Conservation (phyloP, 352 stramenopile genomes). For the Phytophthora pseudosyringae region DNA sequence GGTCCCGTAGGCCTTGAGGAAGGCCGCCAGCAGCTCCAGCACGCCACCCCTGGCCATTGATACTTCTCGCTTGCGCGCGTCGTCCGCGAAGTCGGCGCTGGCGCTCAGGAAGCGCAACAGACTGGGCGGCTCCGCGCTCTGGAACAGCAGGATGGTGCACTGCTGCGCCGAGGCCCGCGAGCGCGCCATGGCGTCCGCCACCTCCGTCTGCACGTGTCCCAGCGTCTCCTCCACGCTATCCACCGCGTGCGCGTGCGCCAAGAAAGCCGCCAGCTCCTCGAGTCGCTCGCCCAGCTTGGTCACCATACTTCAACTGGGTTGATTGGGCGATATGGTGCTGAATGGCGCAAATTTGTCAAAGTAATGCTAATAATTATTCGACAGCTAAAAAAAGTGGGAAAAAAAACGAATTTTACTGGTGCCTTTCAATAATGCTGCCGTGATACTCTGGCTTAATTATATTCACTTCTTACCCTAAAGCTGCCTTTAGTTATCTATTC, state of each 20-base stretch:
- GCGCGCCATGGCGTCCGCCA: slow-evolving; percentile 54
- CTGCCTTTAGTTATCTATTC: no score
- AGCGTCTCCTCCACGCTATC: slow-evolving; percentile 75
- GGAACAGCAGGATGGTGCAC: slow-evolving; percentile 69
- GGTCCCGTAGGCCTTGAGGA: slow-evolving; percentile 59
- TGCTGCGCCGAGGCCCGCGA: slow-evolving; percentile 68
- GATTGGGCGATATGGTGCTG: neutral
- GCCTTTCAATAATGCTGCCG: no score
- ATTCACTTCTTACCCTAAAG: no score
- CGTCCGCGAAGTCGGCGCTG: slow-evolving; percentile 53
- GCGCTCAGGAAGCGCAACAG: slow-evolving; percentile 63
- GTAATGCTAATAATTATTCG: no score
- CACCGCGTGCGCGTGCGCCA: slow-evolving; percentile 62
- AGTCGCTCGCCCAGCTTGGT: slow-evolving; percentile 59
- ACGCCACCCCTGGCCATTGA: slow-evolving; percentile 52
- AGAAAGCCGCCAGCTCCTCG: slow-evolving; percentile 65
- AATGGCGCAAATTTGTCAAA: no score
- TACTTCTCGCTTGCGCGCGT: slow-evolving; percentile 67
- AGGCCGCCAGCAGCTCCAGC: slow-evolving; percentile 52
- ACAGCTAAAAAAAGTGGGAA: no score
- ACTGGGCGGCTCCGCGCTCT: slow-evolving; percentile 57
- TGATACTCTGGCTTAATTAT: no score
- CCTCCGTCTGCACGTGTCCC: slow-evolving; percentile 55
- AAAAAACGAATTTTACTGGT: no score
- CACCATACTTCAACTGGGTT: slow-evolving; percentile 42